Evolutionary conservation across 805 yeast species (phyloP).

Genomic region (Kuraishia cidri): DNA sequence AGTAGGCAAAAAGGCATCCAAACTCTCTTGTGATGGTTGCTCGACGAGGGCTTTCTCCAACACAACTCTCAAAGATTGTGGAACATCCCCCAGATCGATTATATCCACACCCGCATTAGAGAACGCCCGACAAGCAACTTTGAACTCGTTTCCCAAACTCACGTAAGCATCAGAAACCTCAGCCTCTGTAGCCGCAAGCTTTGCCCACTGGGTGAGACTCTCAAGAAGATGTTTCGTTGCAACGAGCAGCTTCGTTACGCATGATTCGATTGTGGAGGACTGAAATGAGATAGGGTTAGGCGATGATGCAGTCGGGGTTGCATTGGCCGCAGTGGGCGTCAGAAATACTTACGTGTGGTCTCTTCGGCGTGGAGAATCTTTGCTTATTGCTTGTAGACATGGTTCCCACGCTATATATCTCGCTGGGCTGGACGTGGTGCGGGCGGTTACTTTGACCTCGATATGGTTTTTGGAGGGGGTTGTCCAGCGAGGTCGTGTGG

Average conservation of each 20-base stretch:
- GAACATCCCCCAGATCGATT: slow-evolving; percentile 84
- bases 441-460: no score
- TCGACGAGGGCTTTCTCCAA: slow-evolving; percentile 82
- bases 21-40: slow-evolving; percentile 72
- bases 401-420: no score
- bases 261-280: slow-evolving; percentile 53
- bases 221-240: slow-evolving; percentile 87
- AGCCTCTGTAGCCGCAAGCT: slow-evolving; percentile 65
- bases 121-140: slow-evolving; percentile 77
- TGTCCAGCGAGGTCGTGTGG: no score
- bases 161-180: slow-evolving; percentile 90
- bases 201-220: slow-evolving; percentile 85
- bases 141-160: slow-evolving; percentile 86
- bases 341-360: not conserved
- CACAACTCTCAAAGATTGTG: slow-evolving; percentile 67
- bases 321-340: slow-evolving; percentile 3
- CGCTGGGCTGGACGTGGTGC: no score
- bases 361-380: slow-evolving; percentile 1
- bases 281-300: slow-evolving; percentile 5
- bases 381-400: no score
- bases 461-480: no score
- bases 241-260: slow-evolving; percentile 71
- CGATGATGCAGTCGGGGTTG: slow-evolving; percentile 3
- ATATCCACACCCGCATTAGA: slow-evolving; percentile 71
- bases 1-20: slow-evolving; percentile 74